These are phyloP conservation scores for Aureobasidium pullulans DNA, from an alignment of 2,329 filamentous ascomycete genomes.

Conservation along the genomic window DNA sequence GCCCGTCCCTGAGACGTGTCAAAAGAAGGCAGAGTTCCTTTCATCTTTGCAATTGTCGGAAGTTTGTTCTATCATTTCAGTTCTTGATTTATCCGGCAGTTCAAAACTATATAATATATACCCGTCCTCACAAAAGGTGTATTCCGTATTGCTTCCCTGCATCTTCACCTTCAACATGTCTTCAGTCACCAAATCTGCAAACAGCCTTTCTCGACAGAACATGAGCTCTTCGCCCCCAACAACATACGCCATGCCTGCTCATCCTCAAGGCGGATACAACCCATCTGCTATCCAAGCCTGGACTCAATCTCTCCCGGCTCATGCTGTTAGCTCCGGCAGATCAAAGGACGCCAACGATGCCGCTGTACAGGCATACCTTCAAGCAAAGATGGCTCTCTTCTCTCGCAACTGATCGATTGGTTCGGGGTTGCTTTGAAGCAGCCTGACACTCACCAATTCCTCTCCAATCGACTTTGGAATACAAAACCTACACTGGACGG, in stretches of 20 bases:
- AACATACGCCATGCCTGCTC: background rate
- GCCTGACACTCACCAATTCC: too few species aligned
- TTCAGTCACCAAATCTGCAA: slow-evolving; percentile 3
- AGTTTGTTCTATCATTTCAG: background rate
- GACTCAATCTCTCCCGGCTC: slow-evolving; percentile 13
- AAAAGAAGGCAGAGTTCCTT: background rate
- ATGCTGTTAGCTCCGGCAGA: background rate
- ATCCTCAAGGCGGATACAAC: slow-evolving; percentile 13
- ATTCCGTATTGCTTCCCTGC: background rate
- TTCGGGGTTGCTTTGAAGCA: background rate
- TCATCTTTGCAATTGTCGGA: slow-evolving; percentile 1
- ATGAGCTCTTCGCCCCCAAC: background rate
- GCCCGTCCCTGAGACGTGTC: background rate
- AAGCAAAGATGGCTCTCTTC: slow-evolving; percentile 29
- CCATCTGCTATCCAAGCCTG: slow-evolving; percentile 16
- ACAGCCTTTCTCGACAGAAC: background rate
- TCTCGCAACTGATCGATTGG: slow-evolving; percentile 13
- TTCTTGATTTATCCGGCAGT: background rate
- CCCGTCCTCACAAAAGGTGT: background rate
- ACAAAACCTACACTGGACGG: too few species aligned
- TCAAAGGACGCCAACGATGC: slow-evolving; percentile 17
- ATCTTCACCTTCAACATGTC: background rate
- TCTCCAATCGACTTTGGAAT: too few species aligned
- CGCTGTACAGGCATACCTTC: slow-evolving; percentile 28
- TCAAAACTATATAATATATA: slow-evolving; percentile 1